Conservation (phyloP, 2,329 filamentous ascomycete species). For the Penicillium digitatum region DNA sequence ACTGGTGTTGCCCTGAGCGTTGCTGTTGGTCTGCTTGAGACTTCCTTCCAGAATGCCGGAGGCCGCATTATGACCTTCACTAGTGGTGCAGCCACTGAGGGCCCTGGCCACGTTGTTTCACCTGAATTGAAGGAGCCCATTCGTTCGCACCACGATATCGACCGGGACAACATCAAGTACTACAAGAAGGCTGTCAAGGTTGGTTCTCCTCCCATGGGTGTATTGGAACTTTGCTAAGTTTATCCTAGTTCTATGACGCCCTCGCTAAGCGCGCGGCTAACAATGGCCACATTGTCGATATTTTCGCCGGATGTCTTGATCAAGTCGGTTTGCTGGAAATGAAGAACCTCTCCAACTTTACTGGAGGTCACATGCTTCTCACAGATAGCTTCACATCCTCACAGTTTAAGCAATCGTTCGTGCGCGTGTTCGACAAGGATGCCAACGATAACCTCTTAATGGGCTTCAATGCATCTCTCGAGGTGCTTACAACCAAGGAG, state of each 20-base stretch:
- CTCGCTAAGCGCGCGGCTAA: constrained; percentile 91
- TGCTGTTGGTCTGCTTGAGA: constrained; percentile 85
- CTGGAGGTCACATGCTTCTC: constrained; percentile 95
- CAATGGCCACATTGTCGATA: constrained; percentile 95
- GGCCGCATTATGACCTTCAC: constrained; percentile 96
- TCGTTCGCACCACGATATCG: constrained; percentile 96
- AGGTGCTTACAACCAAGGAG: constrained; percentile 96
- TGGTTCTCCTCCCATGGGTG: constrained; percentile 23
- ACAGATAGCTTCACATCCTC: constrained; percentile 98
- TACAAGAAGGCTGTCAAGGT: constrained; percentile 99
- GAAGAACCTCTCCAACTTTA: constrained; percentile 94
- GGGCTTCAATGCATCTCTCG: constrained; percentile 95
- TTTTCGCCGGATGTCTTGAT: constrained; percentile 95
- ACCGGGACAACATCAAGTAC: constrained; percentile 98
- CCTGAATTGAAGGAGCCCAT: constrained; percentile 95
- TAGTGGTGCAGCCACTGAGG: constrained; percentile 90
- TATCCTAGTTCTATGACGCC: constrained; percentile 79
- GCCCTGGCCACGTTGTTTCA: constrained; percentile 93
- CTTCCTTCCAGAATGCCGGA: constrained; percentile 91
- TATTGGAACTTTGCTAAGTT: constrained; percentile 17
- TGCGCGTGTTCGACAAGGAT: constrained; percentile 95
- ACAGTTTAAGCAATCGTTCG: constrained; percentile 99
- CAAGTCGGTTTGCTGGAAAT: constrained; percentile 97
- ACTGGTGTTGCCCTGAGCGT: constrained; percentile 96
- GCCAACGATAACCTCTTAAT: constrained; percentile 90